Conservation (phyloP, 257 asterid species). For the Nicotiana tomentosiformis region DNA sequence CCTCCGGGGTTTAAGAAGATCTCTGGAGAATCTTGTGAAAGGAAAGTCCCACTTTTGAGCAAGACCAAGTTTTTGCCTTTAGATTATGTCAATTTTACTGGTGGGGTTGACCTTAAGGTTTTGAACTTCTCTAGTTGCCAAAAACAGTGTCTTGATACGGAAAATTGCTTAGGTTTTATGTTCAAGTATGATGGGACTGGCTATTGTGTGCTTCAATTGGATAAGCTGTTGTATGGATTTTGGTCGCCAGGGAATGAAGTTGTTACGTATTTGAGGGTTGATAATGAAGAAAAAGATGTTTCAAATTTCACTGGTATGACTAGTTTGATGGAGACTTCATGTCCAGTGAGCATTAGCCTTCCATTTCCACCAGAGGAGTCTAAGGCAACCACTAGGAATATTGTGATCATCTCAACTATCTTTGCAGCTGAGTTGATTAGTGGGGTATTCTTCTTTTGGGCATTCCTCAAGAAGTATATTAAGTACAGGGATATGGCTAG, state of each 20-base stretch:
- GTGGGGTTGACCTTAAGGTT: constrained; percentile 35
- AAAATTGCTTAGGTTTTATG: constrained; percentile 55
- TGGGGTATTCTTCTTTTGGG: constrained; percentile 73
- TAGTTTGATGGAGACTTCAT: constrained; percentile 47
- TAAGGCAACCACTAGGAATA: constrained; percentile 51
- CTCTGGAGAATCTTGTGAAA: constrained; percentile 30
- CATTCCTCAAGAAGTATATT: constrained; percentile 64
- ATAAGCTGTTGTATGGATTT: constrained; percentile 42
- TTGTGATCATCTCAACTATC: constrained; percentile 45
- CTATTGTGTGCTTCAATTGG: constrained; percentile 54
- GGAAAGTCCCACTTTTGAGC: constrained; percentile 29
- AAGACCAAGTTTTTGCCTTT: constrained; percentile 44
- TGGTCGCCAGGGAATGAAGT: constrained; percentile 63
- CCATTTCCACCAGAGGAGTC: constrained; percentile 61
- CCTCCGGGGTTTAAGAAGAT: constrained; percentile 60
- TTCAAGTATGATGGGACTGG: constrained; percentile 62
- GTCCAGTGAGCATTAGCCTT: constrained; percentile 63
- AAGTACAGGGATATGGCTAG: constrained; percentile 91
- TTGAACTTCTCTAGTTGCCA: constrained; percentile 39
- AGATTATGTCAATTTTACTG: constrained; percentile 65
- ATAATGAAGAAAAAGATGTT: constrained; percentile 36
- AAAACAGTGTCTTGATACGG: constrained; percentile 24
- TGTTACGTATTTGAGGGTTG: constrained; percentile 61
- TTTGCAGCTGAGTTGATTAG: constrained; percentile 73
- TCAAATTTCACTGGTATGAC: constrained; percentile 60